These are phyloP conservation scores for Nitzschia putrida DNA, from an alignment of 108 stramenopile species.

Conservation along the genomic window DNA sequence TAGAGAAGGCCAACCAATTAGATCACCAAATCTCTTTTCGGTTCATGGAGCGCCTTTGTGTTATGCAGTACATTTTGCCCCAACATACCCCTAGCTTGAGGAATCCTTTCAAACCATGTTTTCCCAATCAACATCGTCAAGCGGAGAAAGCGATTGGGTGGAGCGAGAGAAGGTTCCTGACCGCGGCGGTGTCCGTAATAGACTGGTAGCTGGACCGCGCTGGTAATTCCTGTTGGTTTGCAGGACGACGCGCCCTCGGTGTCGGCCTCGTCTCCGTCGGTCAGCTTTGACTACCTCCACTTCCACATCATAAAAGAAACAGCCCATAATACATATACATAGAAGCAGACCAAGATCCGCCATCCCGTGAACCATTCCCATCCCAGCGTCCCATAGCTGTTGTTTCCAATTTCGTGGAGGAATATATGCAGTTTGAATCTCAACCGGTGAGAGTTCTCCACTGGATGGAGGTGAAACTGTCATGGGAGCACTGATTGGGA, in stretches of 20 bases:
- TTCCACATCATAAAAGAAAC: constrained; percentile 43
- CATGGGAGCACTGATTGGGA: constrained; percentile 5
- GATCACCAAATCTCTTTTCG: background rate
- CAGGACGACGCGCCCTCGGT: constrained; percentile 25
- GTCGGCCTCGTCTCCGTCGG: constrained; percentile 4
- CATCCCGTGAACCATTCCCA: constrained; percentile 13
- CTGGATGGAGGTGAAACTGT: constrained; percentile 29
- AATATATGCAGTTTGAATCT: constrained; percentile 5
- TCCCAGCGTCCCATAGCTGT: constrained; percentile 1
- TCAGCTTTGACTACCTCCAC: constrained; percentile 31
- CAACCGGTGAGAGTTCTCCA: constrained; percentile 1
- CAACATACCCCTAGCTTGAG: too few species aligned
- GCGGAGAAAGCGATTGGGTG: background rate
- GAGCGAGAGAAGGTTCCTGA: constrained; percentile 11
- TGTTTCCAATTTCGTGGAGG: constrained; percentile 7
- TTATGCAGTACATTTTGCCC: too few species aligned
- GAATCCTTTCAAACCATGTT: constrained; percentile 5
- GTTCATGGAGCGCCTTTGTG: background rate
- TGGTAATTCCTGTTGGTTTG: constrained; percentile 7
- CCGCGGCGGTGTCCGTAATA: constrained; percentile 20
- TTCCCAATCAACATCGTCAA: constrained; percentile 6
- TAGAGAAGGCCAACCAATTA: background rate
- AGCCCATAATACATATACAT: constrained; percentile 30
- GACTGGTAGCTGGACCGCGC: constrained; percentile 7
- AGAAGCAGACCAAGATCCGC: constrained; percentile 26